Evolutionary conservation across 192 early-diverging fungal genomes (phyloP).

Genomic region (Entomortierella chlamydospora): DNA sequence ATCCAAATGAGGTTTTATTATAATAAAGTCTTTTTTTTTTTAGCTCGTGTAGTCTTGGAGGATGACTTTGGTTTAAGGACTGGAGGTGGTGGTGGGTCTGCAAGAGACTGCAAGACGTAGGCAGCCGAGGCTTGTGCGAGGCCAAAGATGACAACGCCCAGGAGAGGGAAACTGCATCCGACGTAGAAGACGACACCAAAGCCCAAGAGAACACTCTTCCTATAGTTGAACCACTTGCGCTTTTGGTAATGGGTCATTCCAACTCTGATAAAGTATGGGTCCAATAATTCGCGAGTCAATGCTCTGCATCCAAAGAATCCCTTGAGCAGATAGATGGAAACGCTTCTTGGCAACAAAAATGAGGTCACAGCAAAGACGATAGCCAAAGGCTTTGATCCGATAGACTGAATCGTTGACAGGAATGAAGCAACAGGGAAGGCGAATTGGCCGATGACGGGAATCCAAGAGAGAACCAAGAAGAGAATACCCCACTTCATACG

Average conservation of each 20-base stretch:
- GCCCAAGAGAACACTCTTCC: constrained; percentile 67
- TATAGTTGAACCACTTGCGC: constrained; percentile 66
- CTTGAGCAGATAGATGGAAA: constrained; percentile 55
- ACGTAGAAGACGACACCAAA: constrained; percentile 67
- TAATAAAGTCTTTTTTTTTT: background rate
- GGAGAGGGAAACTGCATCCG: constrained; percentile 62
- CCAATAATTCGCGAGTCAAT: constrained; percentile 68
- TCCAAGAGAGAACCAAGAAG: constrained; percentile 59
- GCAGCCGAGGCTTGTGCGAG: constrained; percentile 60
- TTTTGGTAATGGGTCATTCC: constrained; percentile 58
- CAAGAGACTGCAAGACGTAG: constrained; percentile 34
- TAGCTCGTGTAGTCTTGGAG: background rate
- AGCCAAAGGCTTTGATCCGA: constrained; percentile 59
- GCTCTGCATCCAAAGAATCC: constrained; percentile 63
- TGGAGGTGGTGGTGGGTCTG: constrained; percentile 47
- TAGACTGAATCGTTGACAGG: constrained; percentile 57
- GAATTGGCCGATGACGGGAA: constrained; percentile 65
- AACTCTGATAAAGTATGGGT: constrained; percentile 71
- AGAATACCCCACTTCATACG: constrained; percentile 53
- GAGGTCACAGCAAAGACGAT: constrained; percentile 52
- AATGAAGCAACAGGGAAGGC: constrained; percentile 66
- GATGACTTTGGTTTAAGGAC: constrained; percentile 23
- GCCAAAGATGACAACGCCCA: constrained; percentile 66
- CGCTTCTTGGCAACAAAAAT: constrained; percentile 54
- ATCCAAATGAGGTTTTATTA: no score